These are phyloP conservation scores for Dactylonectria macrodidyma DNA, from an alignment of 2,329 filamentous ascomycete species.

Conservation along the genomic window DNA sequence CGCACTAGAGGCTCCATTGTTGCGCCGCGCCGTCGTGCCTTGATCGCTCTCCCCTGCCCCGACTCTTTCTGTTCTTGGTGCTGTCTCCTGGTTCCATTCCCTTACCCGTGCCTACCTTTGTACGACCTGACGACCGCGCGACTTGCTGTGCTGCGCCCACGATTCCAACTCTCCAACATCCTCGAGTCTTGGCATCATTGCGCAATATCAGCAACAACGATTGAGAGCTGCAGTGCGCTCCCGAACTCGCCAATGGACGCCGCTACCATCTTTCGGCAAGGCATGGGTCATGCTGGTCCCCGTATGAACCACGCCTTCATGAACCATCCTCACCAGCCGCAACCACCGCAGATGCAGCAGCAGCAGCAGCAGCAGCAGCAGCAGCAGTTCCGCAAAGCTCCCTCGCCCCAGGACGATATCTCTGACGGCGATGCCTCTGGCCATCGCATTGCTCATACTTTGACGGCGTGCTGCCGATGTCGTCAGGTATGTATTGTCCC, in stretches of 20 bases:
- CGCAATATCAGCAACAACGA: conserved; percentile 21
- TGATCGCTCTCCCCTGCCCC: conserved; percentile 6
- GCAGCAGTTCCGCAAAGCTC: conserved; percentile 49
- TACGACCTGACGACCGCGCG: conserved; percentile 14
- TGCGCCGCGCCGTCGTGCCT: conserved; percentile 14
- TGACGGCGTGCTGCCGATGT: conserved; percentile 86
- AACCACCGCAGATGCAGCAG: conserved; percentile 37
- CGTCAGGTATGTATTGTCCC: conserved; percentile 72
- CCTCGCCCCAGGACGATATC: conserved; percentile 56
- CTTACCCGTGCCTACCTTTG: neutral
- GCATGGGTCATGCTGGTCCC: conserved; percentile 63
- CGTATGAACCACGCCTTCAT: conserved; percentile 54
- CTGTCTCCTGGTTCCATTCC: conserved; percentile 10
- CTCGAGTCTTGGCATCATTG: conserved; percentile 30
- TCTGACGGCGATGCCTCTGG: conserved; percentile 66
- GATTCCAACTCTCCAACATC: conserved; percentile 35
- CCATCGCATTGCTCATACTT: conserved; percentile 80
- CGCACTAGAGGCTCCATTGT: conserved; percentile 11
- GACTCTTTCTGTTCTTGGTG: conserved; percentile 11
- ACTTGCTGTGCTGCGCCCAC: conserved; percentile 27
- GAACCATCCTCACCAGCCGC: conserved; percentile 44
- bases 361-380: conserved; percentile 46
- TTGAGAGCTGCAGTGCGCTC: conserved; percentile 22
- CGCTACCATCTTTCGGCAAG: conserved; percentile 72
- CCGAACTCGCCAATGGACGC: conserved; percentile 66